These are phyloP conservation scores for Curvularia hawaiiensis DNA, from an alignment of 2,329 filamentous ascomycete genomes.

Conservation along the genomic window DNA sequence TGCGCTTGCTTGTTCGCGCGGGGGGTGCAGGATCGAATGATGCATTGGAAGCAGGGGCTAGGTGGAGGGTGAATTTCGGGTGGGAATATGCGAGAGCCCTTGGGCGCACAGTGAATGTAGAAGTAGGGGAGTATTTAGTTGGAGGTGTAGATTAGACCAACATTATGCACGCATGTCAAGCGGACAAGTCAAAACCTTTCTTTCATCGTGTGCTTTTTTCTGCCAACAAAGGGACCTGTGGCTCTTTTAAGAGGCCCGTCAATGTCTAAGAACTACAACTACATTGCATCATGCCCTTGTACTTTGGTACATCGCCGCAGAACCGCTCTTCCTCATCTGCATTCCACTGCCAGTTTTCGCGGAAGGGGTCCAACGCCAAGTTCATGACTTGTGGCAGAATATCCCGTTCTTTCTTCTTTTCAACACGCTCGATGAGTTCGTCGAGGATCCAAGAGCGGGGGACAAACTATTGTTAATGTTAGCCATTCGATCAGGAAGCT, in stretches of 20 bases:
- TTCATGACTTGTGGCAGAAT: slow-evolving; percentile 80
- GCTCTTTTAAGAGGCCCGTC: neutral
- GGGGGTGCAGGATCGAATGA: slow-evolving; percentile 64
- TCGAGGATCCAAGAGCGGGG: slow-evolving; percentile 92
- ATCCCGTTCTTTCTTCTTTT: slow-evolving; percentile 80
- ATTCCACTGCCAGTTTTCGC: slow-evolving; percentile 74
- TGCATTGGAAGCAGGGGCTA: slow-evolving; percentile 69
- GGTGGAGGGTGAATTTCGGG: slow-evolving; percentile 78
- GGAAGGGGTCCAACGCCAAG: slow-evolving; percentile 82
- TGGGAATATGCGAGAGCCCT: slow-evolving; percentile 77
- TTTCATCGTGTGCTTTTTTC: neutral
- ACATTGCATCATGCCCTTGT: slow-evolving; percentile 84
- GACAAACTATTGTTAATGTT: slow-evolving; percentile 64
- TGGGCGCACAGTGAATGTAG: slow-evolving; percentile 75
- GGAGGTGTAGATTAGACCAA: slow-evolving; percentile 40
- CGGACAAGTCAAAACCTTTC: neutral
- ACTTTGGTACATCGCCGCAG: slow-evolving; percentile 81
- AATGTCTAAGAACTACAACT: slow-evolving; percentile 76
- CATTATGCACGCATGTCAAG: neutral
- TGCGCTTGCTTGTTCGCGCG: slow-evolving; percentile 68
- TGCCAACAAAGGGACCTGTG: neutral
- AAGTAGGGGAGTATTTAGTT: slow-evolving; percentile 69
- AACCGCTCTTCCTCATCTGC: slow-evolving; percentile 79
- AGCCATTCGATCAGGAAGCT: neutral
- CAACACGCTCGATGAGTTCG: slow-evolving; percentile 87